Evolutionary conservation across 78 protist species (phyloP).

Genomic region (Chrysochromulina parva): DNA sequence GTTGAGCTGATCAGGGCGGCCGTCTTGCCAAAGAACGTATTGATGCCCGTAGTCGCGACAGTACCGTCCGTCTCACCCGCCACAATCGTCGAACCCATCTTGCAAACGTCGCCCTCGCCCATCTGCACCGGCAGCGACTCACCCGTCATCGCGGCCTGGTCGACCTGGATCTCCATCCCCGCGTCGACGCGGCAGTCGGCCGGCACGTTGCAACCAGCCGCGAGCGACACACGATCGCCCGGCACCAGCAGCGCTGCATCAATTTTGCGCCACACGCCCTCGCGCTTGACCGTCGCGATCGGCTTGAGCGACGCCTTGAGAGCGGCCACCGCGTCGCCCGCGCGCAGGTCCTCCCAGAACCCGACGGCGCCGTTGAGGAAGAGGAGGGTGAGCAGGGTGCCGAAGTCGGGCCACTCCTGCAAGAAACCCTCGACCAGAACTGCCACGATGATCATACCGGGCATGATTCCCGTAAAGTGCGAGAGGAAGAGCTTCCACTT

Average conservation of each 20-base stretch:
- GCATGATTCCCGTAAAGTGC: too few species aligned
- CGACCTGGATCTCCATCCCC: not conserved
- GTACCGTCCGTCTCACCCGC: not conserved
- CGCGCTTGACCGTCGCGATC: not conserved
- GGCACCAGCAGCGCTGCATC: not conserved
- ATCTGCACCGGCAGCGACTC: slow-evolving; percentile 24
- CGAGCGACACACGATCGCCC: slow-evolving; percentile 30
- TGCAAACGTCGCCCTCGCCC: too few species aligned
- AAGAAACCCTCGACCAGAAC: not conserved
- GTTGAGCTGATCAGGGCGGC: not conserved
- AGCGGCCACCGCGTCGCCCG: slow-evolving; percentile 85
- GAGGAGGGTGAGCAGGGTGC: not conserved
- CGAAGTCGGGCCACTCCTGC: not conserved
- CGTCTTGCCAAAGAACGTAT: not conserved
- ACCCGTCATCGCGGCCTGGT: slow-evolving; percentile 47
- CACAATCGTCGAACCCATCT: too few species aligned
- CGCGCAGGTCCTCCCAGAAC: slow-evolving; percentile 65
- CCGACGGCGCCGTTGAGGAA: not conserved
- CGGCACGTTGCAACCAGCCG: slow-evolving; percentile 11
- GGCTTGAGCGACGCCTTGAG: slow-evolving; percentile 70
- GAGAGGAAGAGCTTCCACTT: too few species aligned
- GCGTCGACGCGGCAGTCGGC: not conserved
- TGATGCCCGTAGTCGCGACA: not conserved
- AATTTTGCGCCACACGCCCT: too few species aligned
- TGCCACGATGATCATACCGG: not conserved